phyloP scores from a whole-genome alignment of 139 green algal species.

The Trebouxia sp. region DNA sequence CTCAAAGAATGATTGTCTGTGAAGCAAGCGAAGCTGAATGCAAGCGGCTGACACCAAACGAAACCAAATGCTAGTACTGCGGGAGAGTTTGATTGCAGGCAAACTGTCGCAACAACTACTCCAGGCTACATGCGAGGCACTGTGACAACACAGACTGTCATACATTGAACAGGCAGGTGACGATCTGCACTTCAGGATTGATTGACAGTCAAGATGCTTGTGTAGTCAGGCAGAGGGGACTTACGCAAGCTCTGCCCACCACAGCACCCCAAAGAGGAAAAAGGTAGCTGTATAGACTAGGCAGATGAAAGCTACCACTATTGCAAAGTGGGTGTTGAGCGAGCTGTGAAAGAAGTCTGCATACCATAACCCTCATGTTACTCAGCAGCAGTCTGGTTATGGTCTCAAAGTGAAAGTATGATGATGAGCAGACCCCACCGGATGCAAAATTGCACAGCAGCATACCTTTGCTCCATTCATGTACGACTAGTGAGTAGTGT shows the following conservation, averaged over 20 bases:
- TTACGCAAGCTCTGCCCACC: slow-evolving; percentile 24
- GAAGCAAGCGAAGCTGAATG: no score
- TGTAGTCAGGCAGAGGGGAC: no score
- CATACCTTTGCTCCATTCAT: slow-evolving; percentile 29
- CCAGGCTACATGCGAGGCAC: no score
- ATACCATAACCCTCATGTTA: no score
- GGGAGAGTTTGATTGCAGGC: no score
- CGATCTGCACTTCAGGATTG: background rate
- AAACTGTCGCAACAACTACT: no score
- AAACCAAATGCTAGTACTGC: no score
- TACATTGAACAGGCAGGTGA: background rate
- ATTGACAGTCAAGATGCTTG: background rate
- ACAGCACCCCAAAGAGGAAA: slow-evolving; percentile 33
- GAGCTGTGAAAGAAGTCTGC: slow-evolving; percentile 43
- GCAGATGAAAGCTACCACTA: slow-evolving; percentile 12
- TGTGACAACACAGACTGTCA: no score
- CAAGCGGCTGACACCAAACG: no score
- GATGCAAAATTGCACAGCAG: background rate
- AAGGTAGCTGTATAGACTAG: slow-evolving; percentile 33
- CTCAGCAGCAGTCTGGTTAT: no score
- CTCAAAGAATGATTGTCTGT: background rate
- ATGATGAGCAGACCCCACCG: background rate
- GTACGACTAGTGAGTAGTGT: background rate
- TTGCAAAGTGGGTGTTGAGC: slow-evolving; percentile 13
- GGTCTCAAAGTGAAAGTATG: background rate